Evolutionary conservation across 75 land plant genomes (phyloP).

Genomic region (Ceratopteris richardii): DNA sequence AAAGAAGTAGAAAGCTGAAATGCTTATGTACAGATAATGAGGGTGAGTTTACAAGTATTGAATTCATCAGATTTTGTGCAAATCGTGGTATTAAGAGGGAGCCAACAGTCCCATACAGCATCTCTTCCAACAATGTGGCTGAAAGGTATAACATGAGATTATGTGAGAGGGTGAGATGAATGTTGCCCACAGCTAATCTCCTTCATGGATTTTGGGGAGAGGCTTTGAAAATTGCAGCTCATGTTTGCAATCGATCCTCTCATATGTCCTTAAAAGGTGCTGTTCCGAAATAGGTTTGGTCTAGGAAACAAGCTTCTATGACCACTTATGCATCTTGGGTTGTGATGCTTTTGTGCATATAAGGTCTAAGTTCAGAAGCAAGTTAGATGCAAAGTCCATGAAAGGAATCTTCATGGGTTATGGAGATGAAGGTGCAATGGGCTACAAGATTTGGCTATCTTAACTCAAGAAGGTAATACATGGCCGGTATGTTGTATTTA

Average conservation of each 20-base stretch:
- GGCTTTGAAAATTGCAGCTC: constrained; percentile 4
- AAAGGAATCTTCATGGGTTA: constrained; percentile 17
- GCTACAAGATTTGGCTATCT: constrained; percentile 8
- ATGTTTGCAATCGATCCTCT: neutral
- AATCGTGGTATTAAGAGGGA: neutral
- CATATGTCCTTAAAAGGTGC: neutral
- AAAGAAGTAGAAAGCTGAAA: neutral
- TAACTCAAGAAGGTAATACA: constrained; percentile 1
- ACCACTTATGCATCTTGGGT: constrained; percentile 9
- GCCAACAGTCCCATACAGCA: neutral
- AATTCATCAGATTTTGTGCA: neutral
- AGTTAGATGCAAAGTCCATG: constrained; percentile 8
- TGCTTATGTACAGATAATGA: neutral
- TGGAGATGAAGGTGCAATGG: constrained; percentile 8
- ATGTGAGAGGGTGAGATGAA: constrained; percentile 3
- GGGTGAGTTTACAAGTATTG: neutral
- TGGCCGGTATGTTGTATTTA: constrained; percentile 3
- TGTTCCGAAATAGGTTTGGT: constrained; percentile 1
- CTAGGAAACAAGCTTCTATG: neutral
- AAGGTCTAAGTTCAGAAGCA: neutral
- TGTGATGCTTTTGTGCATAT: constrained; percentile 5
- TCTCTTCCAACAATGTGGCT: neutral
- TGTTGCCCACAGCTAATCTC: constrained; percentile 2
- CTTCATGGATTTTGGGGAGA: constrained; percentile 14
- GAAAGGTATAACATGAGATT: constrained; percentile 5